Base-by-base conservation (phyloP, 208 protist species). In the Trypanosomatidae sp. region DNA sequence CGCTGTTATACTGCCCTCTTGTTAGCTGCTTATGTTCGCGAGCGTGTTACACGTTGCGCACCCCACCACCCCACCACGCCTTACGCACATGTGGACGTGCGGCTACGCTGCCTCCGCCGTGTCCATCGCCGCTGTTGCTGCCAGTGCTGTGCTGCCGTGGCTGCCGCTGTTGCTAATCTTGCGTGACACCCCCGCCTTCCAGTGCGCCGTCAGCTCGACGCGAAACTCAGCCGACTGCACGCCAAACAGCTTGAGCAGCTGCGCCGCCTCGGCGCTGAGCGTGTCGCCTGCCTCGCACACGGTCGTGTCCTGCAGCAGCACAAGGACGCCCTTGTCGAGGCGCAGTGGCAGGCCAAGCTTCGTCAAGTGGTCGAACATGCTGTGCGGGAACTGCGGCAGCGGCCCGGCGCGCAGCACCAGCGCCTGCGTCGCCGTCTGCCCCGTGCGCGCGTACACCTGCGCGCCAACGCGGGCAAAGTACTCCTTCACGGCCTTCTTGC, bases 321-420 rank as follows among this genome's bases (percentile, higher is more conserved):
- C 63, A 63, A 97, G 85, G n/a, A 76, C 74, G 11, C 88, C 88
- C 37, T 83, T 82, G 43, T 94, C 89, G 10, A 96, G 66, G 50
- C 81, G 77, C 19, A 94, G 91, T 16, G 81, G 78, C 2, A 97
- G 77, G 1, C 93, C 93, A 0, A 97, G 73, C 53, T 80, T 75
- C 27, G 88, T 64, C 3, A 97, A 65, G 52, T 94, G 75, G 33
- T 91, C 72, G 26, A 96, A 94, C 83, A 96, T 92, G 59, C 66
- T 84, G 71, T 95, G 82, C 16, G 88, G 74, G 52, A 97, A 96
- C 65, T 92, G 76, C 30, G 75, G 65, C 23, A 94, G 61, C 11
- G 75, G 62, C 1, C 83, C 88, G 0, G 66, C 77, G 28, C 72
- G 66, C 24, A 95, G 66, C 26, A 72, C 63, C 15, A 96, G 59